Evolutionary conservation across 345 rosid genomes (phyloP).

Genomic region (Eucalyptus guilfoylei): DNA sequence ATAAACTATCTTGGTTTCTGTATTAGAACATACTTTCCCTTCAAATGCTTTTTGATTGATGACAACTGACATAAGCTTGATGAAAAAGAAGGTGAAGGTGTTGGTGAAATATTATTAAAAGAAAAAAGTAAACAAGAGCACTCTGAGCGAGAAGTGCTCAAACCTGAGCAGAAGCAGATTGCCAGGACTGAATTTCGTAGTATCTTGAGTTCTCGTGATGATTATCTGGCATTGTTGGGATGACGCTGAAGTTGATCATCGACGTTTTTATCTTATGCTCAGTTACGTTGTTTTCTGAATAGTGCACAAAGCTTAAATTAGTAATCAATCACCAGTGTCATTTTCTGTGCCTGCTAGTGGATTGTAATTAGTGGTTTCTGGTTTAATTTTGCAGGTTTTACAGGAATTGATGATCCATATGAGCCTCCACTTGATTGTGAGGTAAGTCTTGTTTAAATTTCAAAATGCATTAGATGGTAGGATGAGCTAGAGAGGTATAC

Average conservation of each 20-base stretch:
- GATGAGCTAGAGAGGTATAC: not conserved
- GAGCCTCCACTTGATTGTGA: constrained; percentile 58
- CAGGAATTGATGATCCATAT: constrained; percentile 73
- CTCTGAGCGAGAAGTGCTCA: not conserved
- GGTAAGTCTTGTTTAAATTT: constrained; percentile 14
- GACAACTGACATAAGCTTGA: not conserved
- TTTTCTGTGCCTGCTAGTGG: not conserved
- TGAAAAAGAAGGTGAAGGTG: not conserved
- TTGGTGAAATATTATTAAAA: not conserved
- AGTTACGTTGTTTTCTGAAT: not conserved
- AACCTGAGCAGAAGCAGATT: not conserved
- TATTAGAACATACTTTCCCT: not conserved
- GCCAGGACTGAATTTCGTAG: not conserved
- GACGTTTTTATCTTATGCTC: not conserved
- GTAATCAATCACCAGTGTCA: not conserved
- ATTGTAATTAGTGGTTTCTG: not conserved
- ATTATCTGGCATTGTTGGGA: not conserved
- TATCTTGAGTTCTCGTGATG: not conserved
- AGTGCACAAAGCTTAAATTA: not conserved
- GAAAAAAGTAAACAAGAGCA: not conserved
- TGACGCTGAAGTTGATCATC: not conserved
- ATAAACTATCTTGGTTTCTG: not conserved
- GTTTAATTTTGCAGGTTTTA: constrained; percentile 36
- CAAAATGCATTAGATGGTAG: not conserved
- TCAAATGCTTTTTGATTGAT: not conserved